Conservation (phyloP, 1,139 yeast species). For the Lodderomyces margitis region DNA sequence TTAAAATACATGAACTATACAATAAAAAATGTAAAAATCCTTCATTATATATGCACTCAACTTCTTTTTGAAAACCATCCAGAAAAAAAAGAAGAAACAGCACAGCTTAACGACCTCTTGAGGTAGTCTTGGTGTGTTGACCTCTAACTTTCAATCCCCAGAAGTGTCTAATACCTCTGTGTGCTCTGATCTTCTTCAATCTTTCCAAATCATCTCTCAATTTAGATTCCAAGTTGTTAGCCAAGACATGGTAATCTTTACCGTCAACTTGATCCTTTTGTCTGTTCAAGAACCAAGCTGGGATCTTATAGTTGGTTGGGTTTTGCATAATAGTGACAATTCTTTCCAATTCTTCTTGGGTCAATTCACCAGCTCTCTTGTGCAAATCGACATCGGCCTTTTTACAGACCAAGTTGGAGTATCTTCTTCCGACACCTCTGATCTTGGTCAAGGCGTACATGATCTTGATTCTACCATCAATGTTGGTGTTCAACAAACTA, state of each 20-base stretch:
- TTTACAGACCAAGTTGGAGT: slow-evolving; percentile 99
- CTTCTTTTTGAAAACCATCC: too few relatives aligned
- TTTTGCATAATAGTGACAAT: slow-evolving; percentile 99
- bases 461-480: slow-evolving; percentile 99
- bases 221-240: slow-evolving; percentile 98
- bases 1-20: slow-evolving; percentile 7
- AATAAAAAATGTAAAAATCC: neutral
- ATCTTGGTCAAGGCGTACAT: slow-evolving; percentile 99
- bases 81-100: neutral
- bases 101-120: slow-evolving; percentile 68
- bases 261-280: slow-evolving; percentile 98
- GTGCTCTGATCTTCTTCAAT: slow-evolving; percentile 99
- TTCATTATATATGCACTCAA: neutral
- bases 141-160: slow-evolving; percentile 98
- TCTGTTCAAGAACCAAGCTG: slow-evolving; percentile 99
- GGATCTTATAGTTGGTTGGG: slow-evolving; percentile 99
- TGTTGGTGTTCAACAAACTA: slow-evolving; percentile 99
- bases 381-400: slow-evolving; percentile 98
- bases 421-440: slow-evolving; percentile 99
- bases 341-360: slow-evolving; percentile 99
- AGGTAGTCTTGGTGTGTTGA: slow-evolving; percentile 99
- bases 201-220: slow-evolving; percentile 99
- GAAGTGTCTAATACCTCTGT: slow-evolving; percentile 99
- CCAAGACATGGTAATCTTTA: slow-evolving; percentile 98
- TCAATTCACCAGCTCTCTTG: slow-evolving; percentile 99